Percentiles rank a stretch among this genome's conserved stretches.
Conservation (phyloP, 164 flowering plant genomes). For the Magnolia officinalis region DNA sequence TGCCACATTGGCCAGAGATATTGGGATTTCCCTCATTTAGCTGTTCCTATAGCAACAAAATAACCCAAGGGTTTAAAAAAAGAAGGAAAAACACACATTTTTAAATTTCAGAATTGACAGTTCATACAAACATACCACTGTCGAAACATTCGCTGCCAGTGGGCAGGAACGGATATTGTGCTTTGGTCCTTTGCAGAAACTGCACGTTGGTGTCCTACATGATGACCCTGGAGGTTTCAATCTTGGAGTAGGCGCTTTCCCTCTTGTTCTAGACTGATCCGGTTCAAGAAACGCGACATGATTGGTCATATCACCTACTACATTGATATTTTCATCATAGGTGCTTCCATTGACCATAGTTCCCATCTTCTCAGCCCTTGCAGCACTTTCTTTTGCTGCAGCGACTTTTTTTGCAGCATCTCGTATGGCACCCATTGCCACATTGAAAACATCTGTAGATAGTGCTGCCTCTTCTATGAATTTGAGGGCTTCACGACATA, state of each 20-base stretch:
- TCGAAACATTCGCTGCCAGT: background rate
- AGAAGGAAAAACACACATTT: background rate
- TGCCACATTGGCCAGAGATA: background rate
- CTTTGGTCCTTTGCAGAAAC: constrained; percentile 6
- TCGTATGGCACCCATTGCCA: constrained; percentile 48
- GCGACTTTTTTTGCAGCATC: constrained; percentile 58
- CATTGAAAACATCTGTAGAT: constrained; percentile 51
- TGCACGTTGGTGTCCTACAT: background rate
- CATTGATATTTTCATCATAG: background rate
- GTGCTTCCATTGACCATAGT: background rate
- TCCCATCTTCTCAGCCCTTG: constrained; percentile 4
- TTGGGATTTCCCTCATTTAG: background rate
- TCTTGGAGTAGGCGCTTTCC: background rate
- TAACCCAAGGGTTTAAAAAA: background rate
- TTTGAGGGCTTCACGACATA: constrained; percentile 67
- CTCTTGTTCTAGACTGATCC: background rate
- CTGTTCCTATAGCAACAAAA: background rate
- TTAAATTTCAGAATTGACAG: background rate
- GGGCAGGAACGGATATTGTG: constrained; percentile 5
- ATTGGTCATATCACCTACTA: background rate
- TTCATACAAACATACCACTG: background rate
- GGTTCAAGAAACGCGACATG: background rate
- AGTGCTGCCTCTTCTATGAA: constrained; percentile 75
- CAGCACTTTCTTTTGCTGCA: constrained; percentile 29
- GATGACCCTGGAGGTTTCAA: background rate